Base-by-base conservation (phyloP, 2,329 filamentous ascomycete genomes). In the Fusarium avenaceum region DNA sequence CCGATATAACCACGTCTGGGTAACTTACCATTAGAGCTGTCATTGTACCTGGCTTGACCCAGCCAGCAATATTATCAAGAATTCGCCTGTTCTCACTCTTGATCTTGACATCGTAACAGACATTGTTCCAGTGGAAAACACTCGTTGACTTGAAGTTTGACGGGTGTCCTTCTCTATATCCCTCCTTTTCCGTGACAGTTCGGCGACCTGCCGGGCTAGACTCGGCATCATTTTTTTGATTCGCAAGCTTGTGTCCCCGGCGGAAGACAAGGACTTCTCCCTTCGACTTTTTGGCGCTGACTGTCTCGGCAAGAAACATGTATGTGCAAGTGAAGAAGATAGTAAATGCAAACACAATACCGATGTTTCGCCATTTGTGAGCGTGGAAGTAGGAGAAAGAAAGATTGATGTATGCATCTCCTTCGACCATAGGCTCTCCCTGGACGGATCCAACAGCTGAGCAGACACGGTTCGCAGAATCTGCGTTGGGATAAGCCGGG, bases 1-100 rank as follows among this genome's bases (percentile, higher is more conserved):
- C 30, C 2, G 30, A 33, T 33, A 14, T 33, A 6, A 15, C 7
- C 3, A 6, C 30, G 7, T 33, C 6, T 33, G 30, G 7, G 30
- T 7, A 33, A 33, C 30, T 33, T 15, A 33, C 30, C 94, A 97
- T 97, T 4, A 97, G 84, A 38, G 93, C 94, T 14, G 94, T 97
- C 53, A 97, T 79, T 17, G 93, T 97, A 61, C 94, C 94, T 3
- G 94, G 94, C 79, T 96, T 96, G 62, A 97, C 93, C 92, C 93
- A 97, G 35, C 94, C 94, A 75, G 96, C 92, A 14, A 97, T 92
- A 65, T 96, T 84, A 72, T 97, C 90, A 60, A 97, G 82, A 73
- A 97, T 92, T 42, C 90, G 88, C 17, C 93, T 87, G 2, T 84
- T 81, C 72, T 95, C 88, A 14, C 84, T 84, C 82, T 96, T 96